Base-by-base conservation (phyloP, 1,284 basidiomycete genomes). In the Austroboletus niveus region DNA sequence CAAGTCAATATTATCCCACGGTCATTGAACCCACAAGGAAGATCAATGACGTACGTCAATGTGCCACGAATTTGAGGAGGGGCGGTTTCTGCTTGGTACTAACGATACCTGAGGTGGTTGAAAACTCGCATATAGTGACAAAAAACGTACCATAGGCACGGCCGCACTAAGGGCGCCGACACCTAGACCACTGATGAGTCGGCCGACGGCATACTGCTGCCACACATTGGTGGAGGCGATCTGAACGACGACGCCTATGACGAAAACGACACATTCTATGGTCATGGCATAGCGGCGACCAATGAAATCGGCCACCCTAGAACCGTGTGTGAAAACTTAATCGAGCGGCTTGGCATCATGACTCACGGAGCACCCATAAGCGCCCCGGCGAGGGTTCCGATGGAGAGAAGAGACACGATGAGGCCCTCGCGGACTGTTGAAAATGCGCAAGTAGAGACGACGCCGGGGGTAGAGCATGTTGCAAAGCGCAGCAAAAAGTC, bases 21-120 rank as follows among this genome's bases (percentile, higher is more conserved):
- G 29, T 9, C 29, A 7, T 9, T 9, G 15, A n/a, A 1, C n/a
- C 4, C 8, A 29, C 17, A 35, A n/a, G 27, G 27, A 41, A 12
- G 1, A 27, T 41, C 35, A 20, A 50, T 9, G 24, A 49, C 54
- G 36, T 47, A 63, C 54, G 86, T 89, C 24, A 91, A 71, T 1
- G 87, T 81, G 22, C 90, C 89, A 56, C 90, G 81, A 49, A 93
- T 84, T 57, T 89, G 82, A 15, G 85, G 75, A 3, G 90, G 89
- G 0, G 87, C 86, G 0, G 84, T 84, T 68, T 91, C 88, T 8
- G 85, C 84, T 74, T 87, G 84, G 64, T 87, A 89, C 69, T 82
- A 52, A 2, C 32, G 9, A 24, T 12, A 30, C 39, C 45, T 45
- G 34, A 53, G 41, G 44, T 34, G 31, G 5, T 15, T 46, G 20